Evolutionary conservation across 73 alveolate species (phyloP).

Genomic region (Paramecium octaurelia): DNA sequence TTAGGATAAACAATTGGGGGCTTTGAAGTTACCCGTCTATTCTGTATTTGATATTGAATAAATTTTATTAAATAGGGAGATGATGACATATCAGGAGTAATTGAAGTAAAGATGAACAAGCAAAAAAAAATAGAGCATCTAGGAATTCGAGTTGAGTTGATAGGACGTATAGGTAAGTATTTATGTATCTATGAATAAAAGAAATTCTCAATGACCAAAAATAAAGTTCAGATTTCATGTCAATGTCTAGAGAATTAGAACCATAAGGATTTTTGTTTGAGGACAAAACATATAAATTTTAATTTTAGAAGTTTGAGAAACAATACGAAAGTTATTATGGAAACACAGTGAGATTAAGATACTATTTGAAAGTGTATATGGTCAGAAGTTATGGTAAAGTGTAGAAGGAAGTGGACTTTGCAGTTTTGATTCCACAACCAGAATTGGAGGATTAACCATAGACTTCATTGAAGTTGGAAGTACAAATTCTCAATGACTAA

Average conservation of each 20-base stretch:
- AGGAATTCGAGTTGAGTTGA: slow-evolving; percentile 61
- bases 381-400: slow-evolving; percentile 11
- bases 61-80: slow-evolving; percentile 42
- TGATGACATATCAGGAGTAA: slow-evolving; percentile 57
- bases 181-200: not conserved
- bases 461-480: slow-evolving; percentile 24
- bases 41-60: slow-evolving; percentile 12
- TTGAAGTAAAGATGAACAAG: slow-evolving; percentile 41
- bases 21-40: slow-evolving; percentile 51
- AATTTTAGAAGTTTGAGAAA: slow-evolving; percentile 55
- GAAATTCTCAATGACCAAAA: slow-evolving; percentile 55
- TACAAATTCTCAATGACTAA: not conserved
- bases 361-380: slow-evolving; percentile 30
- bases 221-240: slow-evolving; percentile 60
- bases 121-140: slow-evolving; percentile 49
- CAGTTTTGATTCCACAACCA: slow-evolving; percentile 46
- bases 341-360: slow-evolving; percentile 40
- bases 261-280: slow-evolving; percentile 49
- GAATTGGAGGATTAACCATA: slow-evolving; percentile 35
- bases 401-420: slow-evolving; percentile 30
- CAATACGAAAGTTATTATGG: slow-evolving; percentile 59
- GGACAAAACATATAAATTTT: slow-evolving; percentile 49
- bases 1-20: slow-evolving; percentile 44
- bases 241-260: slow-evolving; percentile 63
- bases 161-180: slow-evolving; percentile 53